phyloP scores from a whole-genome alignment of 1,284 basidiomycete species.

The Malassezia psittaci region DNA sequence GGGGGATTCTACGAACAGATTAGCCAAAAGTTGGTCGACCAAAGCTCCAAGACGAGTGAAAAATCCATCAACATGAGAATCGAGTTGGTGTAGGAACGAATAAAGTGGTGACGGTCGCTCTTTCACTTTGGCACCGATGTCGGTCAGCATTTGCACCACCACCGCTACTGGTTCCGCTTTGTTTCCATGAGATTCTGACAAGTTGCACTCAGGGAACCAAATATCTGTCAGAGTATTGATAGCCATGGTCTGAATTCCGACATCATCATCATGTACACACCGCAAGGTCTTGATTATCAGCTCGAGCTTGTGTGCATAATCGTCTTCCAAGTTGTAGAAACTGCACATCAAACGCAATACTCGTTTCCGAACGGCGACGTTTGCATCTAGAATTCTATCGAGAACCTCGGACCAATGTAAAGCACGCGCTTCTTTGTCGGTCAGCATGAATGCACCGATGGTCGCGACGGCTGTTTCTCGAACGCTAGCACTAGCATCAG shows the following conservation, averaged over 20 bases:
- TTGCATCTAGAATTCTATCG: conserved; percentile 81
- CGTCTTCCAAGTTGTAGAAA: conserved; percentile 62
- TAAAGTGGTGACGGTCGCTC: conserved; percentile 75
- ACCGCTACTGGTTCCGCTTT: conserved; percentile 51
- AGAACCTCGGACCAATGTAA: conserved; percentile 77
- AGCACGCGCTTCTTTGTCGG: conserved; percentile 68
- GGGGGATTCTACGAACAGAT: conserved; percentile 71
- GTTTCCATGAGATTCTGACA: neutral
- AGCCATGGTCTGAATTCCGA: conserved; percentile 73
- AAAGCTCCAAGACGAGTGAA: conserved; percentile 63
- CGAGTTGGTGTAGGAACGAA: conserved; percentile 59
- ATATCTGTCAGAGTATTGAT: conserved; percentile 76
- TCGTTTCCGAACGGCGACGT: conserved; percentile 80
- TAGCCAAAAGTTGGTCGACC: conserved; percentile 72
- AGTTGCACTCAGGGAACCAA: conserved; percentile 56
- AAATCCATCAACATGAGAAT: conserved; percentile 41
- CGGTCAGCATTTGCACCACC: conserved; percentile 62
- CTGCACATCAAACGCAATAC: conserved; percentile 84
- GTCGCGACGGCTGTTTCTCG: conserved; percentile 90
- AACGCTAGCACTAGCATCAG: conserved; percentile 81
- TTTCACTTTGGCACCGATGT: conserved; percentile 67
- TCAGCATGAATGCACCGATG: conserved; percentile 85
- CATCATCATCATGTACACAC: conserved; percentile 81
- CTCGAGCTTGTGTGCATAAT: conserved; percentile 59
- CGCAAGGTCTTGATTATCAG: conserved; percentile 73